These are phyloP conservation scores for Cenchrus purpureus DNA, from an alignment of 176 grass and related monocot genomes.

Conservation along the genomic window DNA sequence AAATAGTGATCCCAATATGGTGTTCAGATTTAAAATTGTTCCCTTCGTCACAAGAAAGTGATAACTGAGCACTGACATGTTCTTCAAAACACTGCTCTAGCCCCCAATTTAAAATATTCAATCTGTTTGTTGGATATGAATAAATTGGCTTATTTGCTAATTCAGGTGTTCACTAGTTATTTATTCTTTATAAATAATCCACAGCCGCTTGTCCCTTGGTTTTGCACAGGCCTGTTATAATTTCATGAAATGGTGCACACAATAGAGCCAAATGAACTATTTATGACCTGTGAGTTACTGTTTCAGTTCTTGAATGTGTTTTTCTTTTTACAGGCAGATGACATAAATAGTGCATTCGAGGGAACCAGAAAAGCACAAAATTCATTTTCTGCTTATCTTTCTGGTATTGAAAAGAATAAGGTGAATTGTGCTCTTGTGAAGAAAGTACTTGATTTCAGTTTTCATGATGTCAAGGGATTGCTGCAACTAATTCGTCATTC, in stretches of 20 bases:
- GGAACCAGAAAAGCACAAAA: constrained; percentile 83
- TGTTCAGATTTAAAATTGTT: constrained; percentile 18
- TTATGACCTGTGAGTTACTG: background rate
- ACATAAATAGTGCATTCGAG: constrained; percentile 83
- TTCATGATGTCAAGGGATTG: constrained; percentile 75
- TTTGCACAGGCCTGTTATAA: constrained; percentile 2
- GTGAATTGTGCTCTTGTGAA: constrained; percentile 54
- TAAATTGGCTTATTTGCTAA: background rate
- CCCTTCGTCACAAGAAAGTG: background rate
- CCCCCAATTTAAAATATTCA: background rate
- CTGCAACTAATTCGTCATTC: constrained; percentile 79
- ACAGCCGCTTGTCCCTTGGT: background rate
- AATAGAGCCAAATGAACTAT: constrained; percentile 10
- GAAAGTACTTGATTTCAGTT: constrained; percentile 89
- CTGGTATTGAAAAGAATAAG: constrained; percentile 55
- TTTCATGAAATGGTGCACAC: constrained; percentile 9
- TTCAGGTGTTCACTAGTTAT: background rate
- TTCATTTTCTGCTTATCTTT: constrained; percentile 63
- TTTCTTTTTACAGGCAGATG: constrained; percentile 60
- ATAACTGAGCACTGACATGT: background rate
- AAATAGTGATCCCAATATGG: background rate
- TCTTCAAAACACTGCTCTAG: background rate
- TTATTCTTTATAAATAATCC: constrained; percentile 3
- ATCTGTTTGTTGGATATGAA: background rate
- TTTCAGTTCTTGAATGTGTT: constrained; percentile 28